Percentiles rank a stretch among this genome's conserved stretches.
Evolutionary conservation across 345 rosid species (phyloP).

Genomic region (Moricandia arvensis): DNA sequence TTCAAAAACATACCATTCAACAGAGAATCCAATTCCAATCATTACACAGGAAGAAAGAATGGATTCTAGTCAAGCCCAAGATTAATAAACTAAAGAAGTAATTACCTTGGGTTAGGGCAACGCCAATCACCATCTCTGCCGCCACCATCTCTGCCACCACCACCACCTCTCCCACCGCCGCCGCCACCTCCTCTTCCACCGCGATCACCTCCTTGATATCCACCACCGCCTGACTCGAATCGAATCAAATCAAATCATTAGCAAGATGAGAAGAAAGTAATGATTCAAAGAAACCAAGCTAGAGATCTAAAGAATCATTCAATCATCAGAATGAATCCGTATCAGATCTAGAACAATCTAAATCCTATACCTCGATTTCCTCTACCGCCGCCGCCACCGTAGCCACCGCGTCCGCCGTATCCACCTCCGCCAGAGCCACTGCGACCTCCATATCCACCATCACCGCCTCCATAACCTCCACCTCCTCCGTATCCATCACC

Average conservation of each 20-base stretch:
- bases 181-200: conserved; percentile 59
- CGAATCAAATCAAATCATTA: conserved; percentile 21
- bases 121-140: conserved; percentile 99
- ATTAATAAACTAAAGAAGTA: not conserved
- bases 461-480: conserved; percentile 23
- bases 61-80: not conserved
- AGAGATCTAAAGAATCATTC: not conserved
- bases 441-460: conserved; percentile 46
- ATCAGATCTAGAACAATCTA: conserved; percentile 25
- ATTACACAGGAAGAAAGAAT: not conserved
- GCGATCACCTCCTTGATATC: conserved; percentile 74
- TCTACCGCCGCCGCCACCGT: conserved; percentile 51
- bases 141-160: conserved; percentile 31
- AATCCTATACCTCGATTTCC: conserved; percentile 49
- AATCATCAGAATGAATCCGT: not conserved
- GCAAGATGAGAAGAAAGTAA: not conserved
- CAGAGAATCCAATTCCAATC: not conserved
- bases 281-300: not conserved
- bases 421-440: conserved; percentile 45
- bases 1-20: not conserved
- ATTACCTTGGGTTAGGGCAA: conserved; percentile 84
- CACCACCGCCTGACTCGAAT: conserved; percentile 36
- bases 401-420: conserved; percentile 48
- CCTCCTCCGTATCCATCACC: conserved; percentile 44
- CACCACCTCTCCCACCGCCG: not conserved